Evolutionary conservation across 2,329 filamentous ascomycete species (phyloP).

Genomic region (Xylaria arbuscula): DNA sequence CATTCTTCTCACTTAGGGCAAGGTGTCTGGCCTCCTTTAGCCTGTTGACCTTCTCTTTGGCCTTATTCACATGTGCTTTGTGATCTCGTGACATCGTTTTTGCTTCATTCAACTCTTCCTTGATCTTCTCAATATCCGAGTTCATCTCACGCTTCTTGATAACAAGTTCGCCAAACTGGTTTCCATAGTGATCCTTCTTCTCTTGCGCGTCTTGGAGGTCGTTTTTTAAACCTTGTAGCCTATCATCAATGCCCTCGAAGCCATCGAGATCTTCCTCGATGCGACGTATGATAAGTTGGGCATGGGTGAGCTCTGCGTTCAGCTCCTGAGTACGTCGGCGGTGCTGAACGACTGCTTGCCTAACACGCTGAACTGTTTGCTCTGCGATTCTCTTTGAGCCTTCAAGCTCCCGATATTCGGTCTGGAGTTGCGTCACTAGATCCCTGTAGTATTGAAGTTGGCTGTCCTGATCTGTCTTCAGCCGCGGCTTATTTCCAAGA

Average conservation of each 20-base stretch:
- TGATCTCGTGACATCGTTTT: slow-evolving; percentile 54
- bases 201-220: slow-evolving; percentile 65
- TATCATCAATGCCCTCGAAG: slow-evolving; percentile 75
- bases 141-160: slow-evolving; percentile 63
- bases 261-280: slow-evolving; percentile 71
- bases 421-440: slow-evolving; percentile 63
- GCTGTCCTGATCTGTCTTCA: slow-evolving; percentile 79
- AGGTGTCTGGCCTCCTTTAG: slow-evolving; percentile 62
- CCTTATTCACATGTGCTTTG: slow-evolving; percentile 64
- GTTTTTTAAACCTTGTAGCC: slow-evolving; percentile 67
- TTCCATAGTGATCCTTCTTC: slow-evolving; percentile 60
- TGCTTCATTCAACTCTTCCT: slow-evolving; percentile 50
- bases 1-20: slow-evolving; percentile 71
- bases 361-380: slow-evolving; percentile 61
- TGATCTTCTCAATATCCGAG: slow-evolving; percentile 55
- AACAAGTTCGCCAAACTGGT: slow-evolving; percentile 64
- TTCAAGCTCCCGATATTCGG: slow-evolving; percentile 65
- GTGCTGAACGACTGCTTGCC: slow-evolving; percentile 58
- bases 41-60: slow-evolving; percentile 63
- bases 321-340: slow-evolving; percentile 60
- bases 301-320: slow-evolving; percentile 69
- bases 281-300: slow-evolving; percentile 67
- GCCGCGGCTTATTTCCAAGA: slow-evolving; percentile 70
- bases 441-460: slow-evolving; percentile 69
- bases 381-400: slow-evolving; percentile 60